These are phyloP conservation scores for Gastrolobium villosum DNA, from an alignment of 306 rosid species.

Conservation along the genomic window DNA sequence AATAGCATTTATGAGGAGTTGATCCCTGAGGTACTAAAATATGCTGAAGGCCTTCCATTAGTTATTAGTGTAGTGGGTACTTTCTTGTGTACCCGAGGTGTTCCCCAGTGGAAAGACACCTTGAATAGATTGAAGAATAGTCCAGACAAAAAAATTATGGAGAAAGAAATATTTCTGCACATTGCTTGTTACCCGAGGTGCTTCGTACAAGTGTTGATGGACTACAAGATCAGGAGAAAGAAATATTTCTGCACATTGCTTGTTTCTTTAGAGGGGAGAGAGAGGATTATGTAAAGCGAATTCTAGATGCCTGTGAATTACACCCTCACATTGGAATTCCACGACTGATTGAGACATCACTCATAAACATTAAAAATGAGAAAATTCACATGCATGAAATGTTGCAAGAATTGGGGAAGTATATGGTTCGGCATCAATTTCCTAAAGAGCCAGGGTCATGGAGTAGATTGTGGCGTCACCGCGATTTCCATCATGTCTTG, in stretches of 20 bases:
- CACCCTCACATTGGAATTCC: conserved; percentile 8
- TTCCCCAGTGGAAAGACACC: background rate
- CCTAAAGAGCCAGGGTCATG: background rate
- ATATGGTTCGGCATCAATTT: background rate
- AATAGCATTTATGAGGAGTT: background rate
- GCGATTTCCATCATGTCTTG: background rate
- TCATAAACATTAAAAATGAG: background rate
- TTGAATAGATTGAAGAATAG: background rate
- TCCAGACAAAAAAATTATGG: background rate
- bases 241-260: conserved; percentile 6
- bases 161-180: no score
- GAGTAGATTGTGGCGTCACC: conserved; percentile 11
- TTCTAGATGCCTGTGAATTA: background rate
- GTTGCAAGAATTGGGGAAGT: conserved; percentile 30
- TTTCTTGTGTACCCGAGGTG: background rate
- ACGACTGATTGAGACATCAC: background rate
- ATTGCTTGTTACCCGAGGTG: no score
- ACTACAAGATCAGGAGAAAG: background rate
- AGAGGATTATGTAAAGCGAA: background rate
- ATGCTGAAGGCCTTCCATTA: conserved; percentile 15
- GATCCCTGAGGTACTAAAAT: background rate
- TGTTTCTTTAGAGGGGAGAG: background rate
- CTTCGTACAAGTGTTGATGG: background rate
- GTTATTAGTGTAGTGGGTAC: background rate
- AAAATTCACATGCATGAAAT: conserved; percentile 37